These are phyloP conservation scores for Globisporangium spinosum DNA, from an alignment of 352 stramenopile genomes.

Conservation along the genomic window DNA sequence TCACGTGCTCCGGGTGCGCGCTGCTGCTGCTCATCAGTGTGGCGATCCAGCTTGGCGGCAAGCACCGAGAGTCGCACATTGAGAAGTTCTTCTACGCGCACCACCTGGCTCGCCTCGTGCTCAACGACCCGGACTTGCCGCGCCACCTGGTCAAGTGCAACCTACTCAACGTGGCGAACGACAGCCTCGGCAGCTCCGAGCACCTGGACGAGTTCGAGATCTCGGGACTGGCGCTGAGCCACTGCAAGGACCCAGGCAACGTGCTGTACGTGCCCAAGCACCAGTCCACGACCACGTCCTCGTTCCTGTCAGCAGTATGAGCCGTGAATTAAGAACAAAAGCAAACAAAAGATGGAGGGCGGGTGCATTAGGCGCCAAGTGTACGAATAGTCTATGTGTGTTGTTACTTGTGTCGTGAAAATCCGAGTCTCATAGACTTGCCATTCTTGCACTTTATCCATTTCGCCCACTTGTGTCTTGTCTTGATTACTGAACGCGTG, in stretches of 20 bases:
- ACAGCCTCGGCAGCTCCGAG: conserved; percentile 50
- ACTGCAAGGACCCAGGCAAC: conserved; percentile 35
- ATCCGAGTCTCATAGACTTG: not conserved
- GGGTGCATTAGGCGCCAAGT: not conserved
- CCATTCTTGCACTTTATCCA: not conserved
- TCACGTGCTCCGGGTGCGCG: conserved; percentile 38
- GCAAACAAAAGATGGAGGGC: not conserved
- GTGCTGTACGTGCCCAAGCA: conserved; percentile 26
- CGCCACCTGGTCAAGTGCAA: conserved; percentile 41
- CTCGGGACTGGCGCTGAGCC: conserved; percentile 37
- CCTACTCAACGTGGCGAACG: conserved; percentile 44
- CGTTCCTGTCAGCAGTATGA: conserved; percentile 8
- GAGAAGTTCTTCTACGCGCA: conserved; percentile 44
- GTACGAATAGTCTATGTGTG: not conserved
- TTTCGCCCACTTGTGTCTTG: not conserved
- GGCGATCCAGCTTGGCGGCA: conserved; percentile 38
- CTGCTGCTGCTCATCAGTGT: conserved; percentile 35
- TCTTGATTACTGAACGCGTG: not conserved
- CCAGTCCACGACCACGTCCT: conserved; percentile 9
- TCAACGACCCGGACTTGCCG: conserved; percentile 36
- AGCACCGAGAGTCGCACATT: conserved; percentile 36
- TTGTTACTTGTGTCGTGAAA: not conserved
- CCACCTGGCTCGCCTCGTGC: conserved; percentile 40
- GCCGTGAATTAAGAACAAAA: not conserved
- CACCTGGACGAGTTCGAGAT: conserved; percentile 59